Percentiles rank a stretch among this genome's conserved stretches.
These are phyloP conservation scores for Populus ilicifolia DNA, from an alignment of 345 rosid species.

Conservation along the genomic window DNA sequence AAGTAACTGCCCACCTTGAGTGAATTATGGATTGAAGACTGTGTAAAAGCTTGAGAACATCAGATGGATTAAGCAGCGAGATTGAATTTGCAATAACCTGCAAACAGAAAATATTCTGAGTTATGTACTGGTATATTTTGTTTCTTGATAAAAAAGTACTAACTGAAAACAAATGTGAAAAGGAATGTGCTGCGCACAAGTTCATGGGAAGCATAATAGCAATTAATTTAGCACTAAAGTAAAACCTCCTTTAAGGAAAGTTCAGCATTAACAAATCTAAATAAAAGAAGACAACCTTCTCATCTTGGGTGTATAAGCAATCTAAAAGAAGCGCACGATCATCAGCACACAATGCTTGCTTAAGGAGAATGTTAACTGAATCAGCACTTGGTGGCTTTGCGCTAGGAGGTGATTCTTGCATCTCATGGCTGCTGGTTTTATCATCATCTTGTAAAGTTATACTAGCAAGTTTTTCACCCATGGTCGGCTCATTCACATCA, in stretches of 20 bases:
- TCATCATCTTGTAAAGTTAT: conserved; percentile 43
- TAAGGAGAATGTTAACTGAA: conserved; percentile 74
- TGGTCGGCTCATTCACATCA: conserved; percentile 75
- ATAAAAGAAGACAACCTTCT: conserved; percentile 50
- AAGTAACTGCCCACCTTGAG: conserved; percentile 49
- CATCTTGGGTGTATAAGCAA: conserved; percentile 83
- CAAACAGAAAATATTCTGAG: conserved; percentile 1
- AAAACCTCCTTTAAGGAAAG: not conserved
- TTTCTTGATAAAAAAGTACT: not conserved
- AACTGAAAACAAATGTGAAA: not conserved
- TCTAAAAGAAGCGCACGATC: conserved; percentile 82
- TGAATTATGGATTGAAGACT: conserved; percentile 69
- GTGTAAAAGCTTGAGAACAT: conserved; percentile 72
- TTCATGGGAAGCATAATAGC: not conserved
- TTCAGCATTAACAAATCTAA: not conserved
- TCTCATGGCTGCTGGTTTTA: conserved; percentile 27
- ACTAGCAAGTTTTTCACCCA: conserved; percentile 80
- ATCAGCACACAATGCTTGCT: conserved; percentile 83
- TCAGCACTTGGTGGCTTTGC: conserved; percentile 82
- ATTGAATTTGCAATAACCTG: conserved; percentile 89
- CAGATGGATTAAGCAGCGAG: conserved; percentile 59
- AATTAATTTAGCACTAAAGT: not conserved
- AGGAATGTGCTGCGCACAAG: not conserved
- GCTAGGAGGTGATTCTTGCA: conserved; percentile 27
- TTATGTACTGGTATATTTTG: not conserved